Evolutionary conservation across 371 early-diverging fungal species (phyloP).

Genomic region (Chytridium lagenaria): DNA sequence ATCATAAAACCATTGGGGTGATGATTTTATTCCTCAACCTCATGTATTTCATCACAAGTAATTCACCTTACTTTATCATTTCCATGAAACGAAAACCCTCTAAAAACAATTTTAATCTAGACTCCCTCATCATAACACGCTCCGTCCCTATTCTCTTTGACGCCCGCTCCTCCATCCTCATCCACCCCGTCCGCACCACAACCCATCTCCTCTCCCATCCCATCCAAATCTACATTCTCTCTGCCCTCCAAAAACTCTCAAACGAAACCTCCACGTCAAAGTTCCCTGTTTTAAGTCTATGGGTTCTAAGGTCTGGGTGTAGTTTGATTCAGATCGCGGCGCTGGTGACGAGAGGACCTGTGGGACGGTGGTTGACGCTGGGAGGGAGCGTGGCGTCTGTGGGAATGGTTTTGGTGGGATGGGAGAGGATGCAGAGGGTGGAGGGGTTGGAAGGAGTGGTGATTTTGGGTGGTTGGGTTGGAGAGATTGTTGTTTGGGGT

Average conservation of each 20-base stretch:
- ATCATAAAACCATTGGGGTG: neutral
- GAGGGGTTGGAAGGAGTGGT: neutral
- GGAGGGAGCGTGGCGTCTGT: neutral
- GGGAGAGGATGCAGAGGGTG: neutral
- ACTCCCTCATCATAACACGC: neutral
- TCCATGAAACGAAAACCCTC: no score
- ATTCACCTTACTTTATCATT: no score
- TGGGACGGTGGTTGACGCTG: neutral
- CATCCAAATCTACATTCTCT: neutral
- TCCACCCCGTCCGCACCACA: neutral
- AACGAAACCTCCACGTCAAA: neutral
- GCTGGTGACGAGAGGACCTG: neutral
- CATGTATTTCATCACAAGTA: no score
- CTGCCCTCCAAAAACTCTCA: neutral
- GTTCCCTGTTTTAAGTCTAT: neutral
- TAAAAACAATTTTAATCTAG: no score
- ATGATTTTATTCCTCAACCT: neutral
- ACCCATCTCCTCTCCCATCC: neutral
- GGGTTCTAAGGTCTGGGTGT: neutral
- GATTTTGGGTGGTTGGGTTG: neutral
- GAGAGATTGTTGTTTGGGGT: neutral
- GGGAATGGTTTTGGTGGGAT: neutral
- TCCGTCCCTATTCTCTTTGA: neutral
- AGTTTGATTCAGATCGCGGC: neutral
- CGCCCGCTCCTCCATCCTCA: neutral